Evolutionary conservation across 306 rosid species (phyloP).

Genomic region (Clitoria ternatea): DNA sequence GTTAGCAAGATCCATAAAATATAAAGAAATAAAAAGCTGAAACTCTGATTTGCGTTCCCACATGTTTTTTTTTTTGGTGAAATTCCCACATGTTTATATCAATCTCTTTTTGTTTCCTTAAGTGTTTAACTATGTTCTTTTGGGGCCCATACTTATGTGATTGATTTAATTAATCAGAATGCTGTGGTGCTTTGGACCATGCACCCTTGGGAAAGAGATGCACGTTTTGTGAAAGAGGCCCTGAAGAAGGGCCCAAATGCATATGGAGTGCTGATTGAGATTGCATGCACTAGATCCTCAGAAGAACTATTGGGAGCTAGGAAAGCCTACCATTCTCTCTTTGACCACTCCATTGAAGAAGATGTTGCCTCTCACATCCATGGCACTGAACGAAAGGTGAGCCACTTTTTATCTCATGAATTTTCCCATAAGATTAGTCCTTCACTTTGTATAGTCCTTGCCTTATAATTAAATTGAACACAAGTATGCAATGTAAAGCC

Average conservation of each 20-base stretch:
- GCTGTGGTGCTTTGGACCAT: slow-evolving; percentile 81
- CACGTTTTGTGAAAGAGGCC: slow-evolving; percentile 71
- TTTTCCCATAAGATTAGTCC: too few relatives aligned
- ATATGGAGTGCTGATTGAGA: slow-evolving; percentile 61
- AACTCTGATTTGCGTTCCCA: too few relatives aligned
- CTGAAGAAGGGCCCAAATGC: slow-evolving; percentile 50
- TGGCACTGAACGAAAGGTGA: slow-evolving; percentile 62
- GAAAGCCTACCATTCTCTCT: slow-evolving; percentile 89
- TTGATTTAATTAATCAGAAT: slow-evolving; percentile 37
- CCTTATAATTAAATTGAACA: neutral
- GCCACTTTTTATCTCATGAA: too few relatives aligned
- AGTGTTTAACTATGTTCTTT: too few relatives aligned
- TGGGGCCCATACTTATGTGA: neutral
- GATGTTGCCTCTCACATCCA: slow-evolving; percentile 65
- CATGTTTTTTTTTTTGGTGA: too few relatives aligned
- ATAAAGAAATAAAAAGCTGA: too few relatives aligned
- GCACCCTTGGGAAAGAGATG: slow-evolving; percentile 99
- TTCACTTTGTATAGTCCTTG: neutral
- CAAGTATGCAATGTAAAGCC: neutral
- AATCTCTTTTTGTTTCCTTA: too few relatives aligned
- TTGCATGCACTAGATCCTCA: slow-evolving; percentile 78
- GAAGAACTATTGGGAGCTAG: slow-evolving; percentile 86
- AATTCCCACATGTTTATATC: too few relatives aligned
- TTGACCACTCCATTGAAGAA: slow-evolving; percentile 91
- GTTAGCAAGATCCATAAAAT: too few relatives aligned